Conservation (phyloP, 2,329 filamentous ascomycete species). For the Monilinia fructigena region DNA sequence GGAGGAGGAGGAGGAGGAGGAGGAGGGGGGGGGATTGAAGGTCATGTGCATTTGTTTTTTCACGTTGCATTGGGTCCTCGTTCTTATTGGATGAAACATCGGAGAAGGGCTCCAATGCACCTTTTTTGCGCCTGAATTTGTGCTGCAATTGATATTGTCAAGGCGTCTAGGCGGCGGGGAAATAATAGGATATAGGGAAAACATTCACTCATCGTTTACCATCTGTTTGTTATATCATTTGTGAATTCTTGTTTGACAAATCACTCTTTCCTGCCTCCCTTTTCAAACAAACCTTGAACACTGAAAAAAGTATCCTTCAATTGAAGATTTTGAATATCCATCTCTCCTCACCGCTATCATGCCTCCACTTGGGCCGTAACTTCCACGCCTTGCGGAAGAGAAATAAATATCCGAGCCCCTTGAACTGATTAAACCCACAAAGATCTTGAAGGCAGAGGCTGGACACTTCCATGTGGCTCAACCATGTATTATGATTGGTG, state of each 20-base stretch:
- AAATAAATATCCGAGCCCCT: not conserved
- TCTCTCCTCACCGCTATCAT: constrained; percentile 9
- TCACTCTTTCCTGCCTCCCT: not conserved
- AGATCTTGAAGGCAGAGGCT: not conserved
- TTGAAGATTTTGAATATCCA: not conserved
- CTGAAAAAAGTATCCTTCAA: not conserved
- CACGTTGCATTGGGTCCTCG: constrained; percentile 9
- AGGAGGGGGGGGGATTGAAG: constrained; percentile 13
- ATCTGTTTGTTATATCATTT: not conserved
- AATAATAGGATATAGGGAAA: constrained; percentile 24
- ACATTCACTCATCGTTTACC: constrained; percentile 7
- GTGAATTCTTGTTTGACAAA: not conserved
- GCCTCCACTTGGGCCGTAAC: constrained; percentile 1
- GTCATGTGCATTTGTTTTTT: constrained; percentile 21
- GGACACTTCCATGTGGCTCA: not conserved
- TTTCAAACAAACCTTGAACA: too few relatives aligned
- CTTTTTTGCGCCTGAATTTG: constrained; percentile 19
- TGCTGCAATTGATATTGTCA: constrained; percentile 22
- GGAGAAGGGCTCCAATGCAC: constrained; percentile 17
- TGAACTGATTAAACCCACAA: not conserved
- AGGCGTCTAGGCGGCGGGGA: constrained; percentile 18
- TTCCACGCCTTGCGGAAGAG: not conserved
- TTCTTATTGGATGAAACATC: constrained; percentile 9
- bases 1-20: too few relatives aligned
- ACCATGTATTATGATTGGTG: not conserved